Conservation (phyloP, 768 basidiomycete genomes). For the Termitomyces sp. region DNA sequence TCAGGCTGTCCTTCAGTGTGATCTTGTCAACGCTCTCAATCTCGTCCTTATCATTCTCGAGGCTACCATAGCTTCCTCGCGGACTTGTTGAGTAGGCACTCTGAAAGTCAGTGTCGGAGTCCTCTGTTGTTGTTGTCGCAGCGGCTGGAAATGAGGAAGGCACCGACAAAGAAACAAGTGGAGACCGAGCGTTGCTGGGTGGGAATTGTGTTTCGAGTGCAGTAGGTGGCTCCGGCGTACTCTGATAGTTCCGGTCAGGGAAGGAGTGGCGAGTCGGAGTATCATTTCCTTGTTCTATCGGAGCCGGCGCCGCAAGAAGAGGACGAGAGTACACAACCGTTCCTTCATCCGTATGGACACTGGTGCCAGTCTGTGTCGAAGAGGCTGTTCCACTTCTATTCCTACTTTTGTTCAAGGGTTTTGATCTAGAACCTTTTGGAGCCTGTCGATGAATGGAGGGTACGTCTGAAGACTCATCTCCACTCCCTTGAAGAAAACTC, state of each 20-base stretch:
- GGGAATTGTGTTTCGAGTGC: constrained; percentile 23
- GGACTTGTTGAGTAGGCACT: constrained; percentile 80
- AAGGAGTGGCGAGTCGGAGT: constrained; percentile 39
- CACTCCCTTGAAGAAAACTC: constrained; percentile 42
- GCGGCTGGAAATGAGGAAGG: constrained; percentile 14
- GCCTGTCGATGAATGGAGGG: constrained; percentile 36
- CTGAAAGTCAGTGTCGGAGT: constrained; percentile 83
- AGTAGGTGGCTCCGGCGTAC: constrained; percentile 24
- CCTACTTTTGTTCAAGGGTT: constrained; percentile 31
- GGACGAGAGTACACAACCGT: constrained; percentile 20
- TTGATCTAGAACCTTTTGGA: constrained; percentile 25
- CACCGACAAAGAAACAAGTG: constrained; percentile 15
- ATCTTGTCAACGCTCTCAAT: constrained; percentile 19
- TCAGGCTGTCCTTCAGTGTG: constrained; percentile 15
- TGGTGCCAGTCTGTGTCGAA: constrained; percentile 45
- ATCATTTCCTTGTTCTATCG: constrained; percentile 28
- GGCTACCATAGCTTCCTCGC: constrained; percentile 56
- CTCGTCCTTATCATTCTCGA: constrained; percentile 26
- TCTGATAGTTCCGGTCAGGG: constrained; percentile 28
- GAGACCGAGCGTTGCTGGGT: constrained; percentile 3
- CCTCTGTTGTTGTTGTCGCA: constrained; percentile 41
- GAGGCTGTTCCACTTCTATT: constrained; percentile 60
- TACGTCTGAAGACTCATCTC: constrained; percentile 49
- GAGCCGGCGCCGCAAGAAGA: constrained; percentile 19
- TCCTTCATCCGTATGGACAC: constrained; percentile 23